Evolutionary conservation across 2,329 filamentous ascomycete genomes (phyloP).

Genomic region (Beauveria australis): DNA sequence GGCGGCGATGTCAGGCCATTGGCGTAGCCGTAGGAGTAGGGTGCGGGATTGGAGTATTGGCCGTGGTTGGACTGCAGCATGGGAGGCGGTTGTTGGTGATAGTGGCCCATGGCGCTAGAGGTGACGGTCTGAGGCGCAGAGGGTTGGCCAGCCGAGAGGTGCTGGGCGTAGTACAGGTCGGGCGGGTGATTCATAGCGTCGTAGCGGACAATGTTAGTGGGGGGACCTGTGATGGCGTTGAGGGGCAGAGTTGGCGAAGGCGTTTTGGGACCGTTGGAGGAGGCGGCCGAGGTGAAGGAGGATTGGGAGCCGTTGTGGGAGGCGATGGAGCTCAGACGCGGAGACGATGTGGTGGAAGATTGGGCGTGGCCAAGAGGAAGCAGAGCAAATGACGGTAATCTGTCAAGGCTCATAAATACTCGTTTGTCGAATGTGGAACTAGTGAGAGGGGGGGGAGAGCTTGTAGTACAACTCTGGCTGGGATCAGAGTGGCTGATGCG

Average conservation of each 20-base stretch:
- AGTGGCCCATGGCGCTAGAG: constrained; percentile 64
- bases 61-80: constrained; percentile 64
- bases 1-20: constrained; percentile 78
- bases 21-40: constrained; percentile 66
- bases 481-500: not conserved
- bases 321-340: constrained; percentile 68
- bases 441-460: not conserved
- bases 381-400: constrained; percentile 62
- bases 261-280: constrained; percentile 62
- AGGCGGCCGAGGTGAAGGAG: constrained; percentile 45
- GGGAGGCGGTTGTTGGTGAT: constrained; percentile 70
- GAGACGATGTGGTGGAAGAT: constrained; percentile 64
- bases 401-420: constrained; percentile 56
- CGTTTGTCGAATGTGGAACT: not conserved
- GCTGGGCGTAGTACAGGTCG: constrained; percentile 79
- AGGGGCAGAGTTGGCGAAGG: constrained; percentile 62
- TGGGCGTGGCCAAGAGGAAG: constrained; percentile 62
- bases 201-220: constrained; percentile 24
- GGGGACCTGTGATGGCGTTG: constrained; percentile 28
- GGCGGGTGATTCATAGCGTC: constrained; percentile 73
- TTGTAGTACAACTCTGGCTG: constrained; percentile 8
- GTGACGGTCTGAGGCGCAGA: constrained; percentile 70
- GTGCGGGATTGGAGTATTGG: constrained; percentile 56
- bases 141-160: constrained; percentile 70
- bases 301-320: constrained; percentile 46